phyloP scores from a whole-genome alignment of 2,329 filamentous ascomycete genomes.

The Alternaria solani region DNA sequence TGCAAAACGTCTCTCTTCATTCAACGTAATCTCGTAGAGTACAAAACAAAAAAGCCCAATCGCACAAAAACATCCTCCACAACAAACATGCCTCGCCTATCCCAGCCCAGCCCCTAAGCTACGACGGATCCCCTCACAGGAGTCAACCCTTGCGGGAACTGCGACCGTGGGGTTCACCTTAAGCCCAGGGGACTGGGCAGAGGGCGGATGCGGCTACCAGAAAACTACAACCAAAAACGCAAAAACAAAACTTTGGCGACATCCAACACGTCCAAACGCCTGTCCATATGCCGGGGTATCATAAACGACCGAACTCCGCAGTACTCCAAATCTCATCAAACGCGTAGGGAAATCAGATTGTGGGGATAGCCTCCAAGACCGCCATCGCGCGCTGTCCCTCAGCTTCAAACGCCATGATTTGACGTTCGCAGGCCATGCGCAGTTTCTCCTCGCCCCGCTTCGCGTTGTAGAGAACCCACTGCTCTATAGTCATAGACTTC shows the following conservation, averaged over 20 bases:
- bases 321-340: slow-evolving; percentile 13
- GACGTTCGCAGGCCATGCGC: slow-evolving; percentile 79
- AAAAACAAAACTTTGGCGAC: slow-evolving; percentile 4
- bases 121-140: slow-evolving; percentile 21
- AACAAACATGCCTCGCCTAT: slow-evolving; percentile 8
- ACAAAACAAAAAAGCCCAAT: slow-evolving; percentile 1
- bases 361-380: slow-evolving; percentile 67
- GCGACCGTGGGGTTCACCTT: slow-evolving; percentile 26
- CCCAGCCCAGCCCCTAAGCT: slow-evolving; percentile 26
- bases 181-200: slow-evolving; percentile 22
- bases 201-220: slow-evolving; percentile 10
- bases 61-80: background rate
- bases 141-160: slow-evolving; percentile 35
- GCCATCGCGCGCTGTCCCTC: slow-evolving; percentile 82
- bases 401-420: slow-evolving; percentile 83
- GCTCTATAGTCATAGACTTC: slow-evolving; percentile 89
- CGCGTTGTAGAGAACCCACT: slow-evolving; percentile 89
- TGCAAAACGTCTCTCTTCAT: background rate
- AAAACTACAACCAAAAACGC: background rate
- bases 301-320: slow-evolving; percentile 27
- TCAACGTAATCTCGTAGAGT: slow-evolving; percentile 8
- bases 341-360: slow-evolving; percentile 17
- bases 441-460: slow-evolving; percentile 80
- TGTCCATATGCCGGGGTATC: slow-evolving; percentile 30
- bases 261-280: slow-evolving; percentile 15